Conservation (phyloP, 2,329 filamentous ascomycete species). For the Beauveria sp. region DNA sequence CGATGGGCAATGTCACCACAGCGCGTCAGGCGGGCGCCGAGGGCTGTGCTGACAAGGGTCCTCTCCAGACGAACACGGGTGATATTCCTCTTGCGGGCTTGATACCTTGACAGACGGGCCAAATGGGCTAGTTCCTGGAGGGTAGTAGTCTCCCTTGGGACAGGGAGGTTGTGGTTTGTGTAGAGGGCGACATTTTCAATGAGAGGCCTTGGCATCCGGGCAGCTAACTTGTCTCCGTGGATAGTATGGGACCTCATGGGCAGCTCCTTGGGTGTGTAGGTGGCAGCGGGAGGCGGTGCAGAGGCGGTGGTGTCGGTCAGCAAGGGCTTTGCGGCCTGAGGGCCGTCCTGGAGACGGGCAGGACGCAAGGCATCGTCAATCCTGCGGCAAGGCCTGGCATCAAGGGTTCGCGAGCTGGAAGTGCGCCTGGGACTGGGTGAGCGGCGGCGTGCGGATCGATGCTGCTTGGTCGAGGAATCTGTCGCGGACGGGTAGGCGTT, state of each 20-base stretch:
- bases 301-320: constrained; percentile 2
- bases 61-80: constrained; percentile 67
- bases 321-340: constrained; percentile 5
- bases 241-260: constrained; percentile 2
- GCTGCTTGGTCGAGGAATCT: neutral
- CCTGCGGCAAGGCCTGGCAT: neutral
- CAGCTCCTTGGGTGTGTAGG: neutral
- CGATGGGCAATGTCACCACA: constrained; percentile 68
- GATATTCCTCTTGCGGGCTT: constrained; percentile 70
- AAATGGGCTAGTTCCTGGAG: constrained; percentile 72
- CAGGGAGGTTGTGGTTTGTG: constrained; percentile 51
- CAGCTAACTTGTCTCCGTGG: neutral
- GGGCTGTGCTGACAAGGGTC: constrained; percentile 65
- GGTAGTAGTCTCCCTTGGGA: constrained; percentile 58
- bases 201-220: constrained; percentile 35
- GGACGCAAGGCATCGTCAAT: neutral
- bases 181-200: constrained; percentile 60
- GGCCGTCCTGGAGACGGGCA: constrained; percentile 1
- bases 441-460: neutral
- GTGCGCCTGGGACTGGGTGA: neutral
- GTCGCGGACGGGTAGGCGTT: neutral
- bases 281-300: neutral
- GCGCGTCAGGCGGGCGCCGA: constrained; percentile 66
- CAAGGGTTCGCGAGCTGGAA: constrained; percentile 1
- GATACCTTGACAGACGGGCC: constrained; percentile 70